These are phyloP conservation scores for Speleostelium caveatum DNA, from an alignment of 78 protist genomes.

Conservation along the genomic window DNA sequence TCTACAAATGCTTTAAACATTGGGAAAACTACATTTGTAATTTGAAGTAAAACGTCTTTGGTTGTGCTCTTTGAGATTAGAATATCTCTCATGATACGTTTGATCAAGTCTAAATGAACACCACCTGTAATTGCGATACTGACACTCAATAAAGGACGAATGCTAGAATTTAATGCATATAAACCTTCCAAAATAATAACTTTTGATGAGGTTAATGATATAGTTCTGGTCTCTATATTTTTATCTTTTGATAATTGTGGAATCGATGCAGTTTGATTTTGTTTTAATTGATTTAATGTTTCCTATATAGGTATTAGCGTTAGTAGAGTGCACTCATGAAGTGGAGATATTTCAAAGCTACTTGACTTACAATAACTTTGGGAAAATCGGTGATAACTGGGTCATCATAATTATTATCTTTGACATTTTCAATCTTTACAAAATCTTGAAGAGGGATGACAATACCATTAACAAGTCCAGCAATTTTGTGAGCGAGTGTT, in stretches of 20 bases:
- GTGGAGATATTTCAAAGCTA: background rate
- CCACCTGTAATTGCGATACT: conserved; percentile 84
- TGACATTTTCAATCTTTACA: conserved; percentile 47
- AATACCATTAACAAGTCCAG: conserved; percentile 50
- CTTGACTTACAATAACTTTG: conserved; percentile 54
- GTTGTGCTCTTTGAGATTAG: conserved; percentile 45
- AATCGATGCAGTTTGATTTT: conserved; percentile 41
- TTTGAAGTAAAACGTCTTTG: conserved; percentile 79
- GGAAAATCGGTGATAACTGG: conserved; percentile 65
- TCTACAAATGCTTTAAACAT: conserved; percentile 87
- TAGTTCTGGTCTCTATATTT: conserved; percentile 32
- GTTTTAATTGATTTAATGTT: conserved; percentile 48
- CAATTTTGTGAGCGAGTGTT: conserved; percentile 57
- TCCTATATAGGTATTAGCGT: background rate
- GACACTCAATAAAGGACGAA: conserved; percentile 62
- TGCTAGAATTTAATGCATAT: conserved; percentile 65
- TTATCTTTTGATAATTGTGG: conserved; percentile 70
- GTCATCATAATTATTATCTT: conserved; percentile 85
- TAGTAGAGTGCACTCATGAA: background rate
- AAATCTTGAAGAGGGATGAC: conserved; percentile 78
- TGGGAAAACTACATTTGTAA: conserved; percentile 84
- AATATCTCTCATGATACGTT: conserved; percentile 82
- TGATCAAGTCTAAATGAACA: conserved; percentile 83
- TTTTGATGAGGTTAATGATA: conserved; percentile 7
- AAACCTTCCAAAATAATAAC: conserved; percentile 80